phyloP scores from a whole-genome alignment of 2,329 filamentous ascomycete genomes.

The Cordyceps cateniannulata region DNA sequence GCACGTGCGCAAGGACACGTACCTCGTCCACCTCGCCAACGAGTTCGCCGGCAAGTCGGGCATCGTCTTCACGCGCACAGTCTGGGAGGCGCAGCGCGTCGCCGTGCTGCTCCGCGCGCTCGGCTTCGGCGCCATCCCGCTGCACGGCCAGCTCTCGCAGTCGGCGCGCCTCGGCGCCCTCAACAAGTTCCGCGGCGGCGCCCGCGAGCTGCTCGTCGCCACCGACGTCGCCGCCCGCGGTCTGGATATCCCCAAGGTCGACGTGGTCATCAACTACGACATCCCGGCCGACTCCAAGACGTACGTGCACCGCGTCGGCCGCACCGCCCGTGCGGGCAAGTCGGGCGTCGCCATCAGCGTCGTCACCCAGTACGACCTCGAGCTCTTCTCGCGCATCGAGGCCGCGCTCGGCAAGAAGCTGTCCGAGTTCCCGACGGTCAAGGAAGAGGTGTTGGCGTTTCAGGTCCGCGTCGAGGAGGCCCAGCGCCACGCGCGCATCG shows the following conservation, averaged over 20 bases:
- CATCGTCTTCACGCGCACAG: slow-evolving; percentile 88
- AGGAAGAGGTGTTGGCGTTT: slow-evolving; percentile 82
- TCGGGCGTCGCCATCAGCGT: slow-evolving; percentile 74
- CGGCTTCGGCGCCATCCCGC: slow-evolving; percentile 83
- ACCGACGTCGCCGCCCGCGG: slow-evolving; percentile 92
- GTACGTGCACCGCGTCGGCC: slow-evolving; percentile 83
- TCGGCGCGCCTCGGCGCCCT: slow-evolving; percentile 79
- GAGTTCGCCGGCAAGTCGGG: slow-evolving; percentile 79
- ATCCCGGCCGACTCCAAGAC: slow-evolving; percentile 81
- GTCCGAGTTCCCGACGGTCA: slow-evolving; percentile 59
- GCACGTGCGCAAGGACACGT: slow-evolving; percentile 80
- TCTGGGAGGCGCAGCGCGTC: slow-evolving; percentile 82
- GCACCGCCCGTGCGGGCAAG: slow-evolving; percentile 81
- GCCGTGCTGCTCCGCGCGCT: slow-evolving; percentile 77
- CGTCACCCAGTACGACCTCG: slow-evolving; percentile 82
- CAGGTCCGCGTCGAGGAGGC: slow-evolving; percentile 74
- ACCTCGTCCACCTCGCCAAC: slow-evolving; percentile 79
- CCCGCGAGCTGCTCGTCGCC: slow-evolving; percentile 81
- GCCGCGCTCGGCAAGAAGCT: slow-evolving; percentile 73
- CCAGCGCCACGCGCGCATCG: slow-evolving; percentile 67
- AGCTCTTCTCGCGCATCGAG: slow-evolving; percentile 76
- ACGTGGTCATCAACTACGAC: slow-evolving; percentile 81
- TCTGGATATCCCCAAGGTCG: slow-evolving; percentile 88
- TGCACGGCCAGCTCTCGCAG: slow-evolving; percentile 89
- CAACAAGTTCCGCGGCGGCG: slow-evolving; percentile 78